Evolutionary conservation across 305 asterid species (phyloP), one percentile per base, ranked within the genome.

Genomic region (Fraxinus platypoda): DNA sequence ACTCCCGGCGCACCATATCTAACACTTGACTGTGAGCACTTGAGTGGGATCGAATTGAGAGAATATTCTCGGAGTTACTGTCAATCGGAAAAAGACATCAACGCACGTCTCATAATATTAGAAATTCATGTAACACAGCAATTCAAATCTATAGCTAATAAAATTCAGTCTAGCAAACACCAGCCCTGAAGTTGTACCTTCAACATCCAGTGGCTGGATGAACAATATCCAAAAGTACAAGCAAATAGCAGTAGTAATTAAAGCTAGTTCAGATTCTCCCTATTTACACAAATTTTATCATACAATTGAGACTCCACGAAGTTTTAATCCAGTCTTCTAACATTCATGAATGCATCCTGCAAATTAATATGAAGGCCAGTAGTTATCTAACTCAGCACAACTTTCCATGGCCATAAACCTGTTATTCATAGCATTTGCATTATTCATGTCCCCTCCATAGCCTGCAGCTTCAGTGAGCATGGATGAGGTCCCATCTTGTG

Each of bases 311-410:
- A 19, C 75, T 70, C 75, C 86, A 70, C 3, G 6, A 23, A 1
- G 75, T 76, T 79, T 13, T 25, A 79, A 38, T 72, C 86, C 71
- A 26, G 70, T 26, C 66, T 57, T 74, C 81, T 76, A 13, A 49
- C 3, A 13, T 15, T 49, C 70, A 59, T 59, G 70, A 30, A 59
- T 59, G 73, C 33, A 11, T 74, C 54, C 9, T 28, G 21, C 4
- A 31, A 35, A 78, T 89, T 90, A 90, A 82, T 89, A 94, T 13
- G 92, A 25, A 68, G 91, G 78, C 98, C 98, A 94, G 75, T 90
- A 94, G 81, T 81, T 88, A n/a, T 93, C 95, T 38, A 94, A 88
- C 76, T 93, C 98, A 75, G 82, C 88, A 85, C 97, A 94, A 68
- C 88, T 89, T 9, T 94, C 98, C 96, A 94, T 88, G 7, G 9